phyloP scores from a whole-genome alignment of 768 basidiomycete genomes.

The Candolleomyces eurysporus region DNA sequence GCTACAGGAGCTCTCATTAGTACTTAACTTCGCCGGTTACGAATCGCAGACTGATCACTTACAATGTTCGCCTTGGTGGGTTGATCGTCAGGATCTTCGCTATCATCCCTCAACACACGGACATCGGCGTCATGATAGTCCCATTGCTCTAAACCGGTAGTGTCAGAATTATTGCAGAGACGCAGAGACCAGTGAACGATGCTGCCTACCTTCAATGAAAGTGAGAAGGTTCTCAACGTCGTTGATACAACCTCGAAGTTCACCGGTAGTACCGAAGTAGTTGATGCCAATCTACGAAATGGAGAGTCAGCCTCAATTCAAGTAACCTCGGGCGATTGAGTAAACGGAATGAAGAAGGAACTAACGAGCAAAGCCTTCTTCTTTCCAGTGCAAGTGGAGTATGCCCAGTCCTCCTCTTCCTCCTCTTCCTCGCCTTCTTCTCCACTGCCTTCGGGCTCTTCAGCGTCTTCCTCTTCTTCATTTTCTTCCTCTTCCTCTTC shows the following conservation, averaged over 20 bases:
- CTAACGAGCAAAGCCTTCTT: conserved; percentile 87
- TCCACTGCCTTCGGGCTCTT: neutral
- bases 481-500: conserved; percentile 4
- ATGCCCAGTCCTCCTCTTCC: conserved; percentile 32
- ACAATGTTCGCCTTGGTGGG: conserved; percentile 87
- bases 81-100: conserved; percentile 51
- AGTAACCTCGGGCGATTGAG: neutral
- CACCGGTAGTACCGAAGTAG: conserved; percentile 66
- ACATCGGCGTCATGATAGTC: conserved; percentile 79
- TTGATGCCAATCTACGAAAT: conserved; percentile 79
- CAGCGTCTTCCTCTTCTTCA: neutral
- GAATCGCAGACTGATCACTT: conserved; percentile 16
- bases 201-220: conserved; percentile 67
- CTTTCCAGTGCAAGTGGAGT: conserved; percentile 86
- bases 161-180: neutral
- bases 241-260: conserved; percentile 85
- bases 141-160: conserved; percentile 42
- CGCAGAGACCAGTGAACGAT: neutral
- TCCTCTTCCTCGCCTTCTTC: neutral
- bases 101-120: conserved; percentile 81
- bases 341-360: conserved; percentile 1
- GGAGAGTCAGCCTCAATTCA: neutral
- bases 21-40: neutral
- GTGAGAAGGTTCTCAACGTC: conserved; percentile 78
- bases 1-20: conserved; percentile 28